Conservation (phyloP, 495 filamentous ascomycete species). For the Podospora fimiseda region DNA sequence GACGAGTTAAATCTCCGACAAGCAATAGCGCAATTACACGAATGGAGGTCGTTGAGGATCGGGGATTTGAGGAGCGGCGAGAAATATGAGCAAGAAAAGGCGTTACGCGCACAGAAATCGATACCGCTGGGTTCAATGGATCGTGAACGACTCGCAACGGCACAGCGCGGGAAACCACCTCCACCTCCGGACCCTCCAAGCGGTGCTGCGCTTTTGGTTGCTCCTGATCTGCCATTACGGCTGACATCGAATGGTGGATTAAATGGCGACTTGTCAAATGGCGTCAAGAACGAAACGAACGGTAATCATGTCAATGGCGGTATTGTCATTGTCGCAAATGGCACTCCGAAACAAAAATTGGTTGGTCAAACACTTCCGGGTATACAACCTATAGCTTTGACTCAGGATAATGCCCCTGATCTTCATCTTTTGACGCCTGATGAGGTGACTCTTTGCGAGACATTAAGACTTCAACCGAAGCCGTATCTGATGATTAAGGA, state of each 20-base stretch:
- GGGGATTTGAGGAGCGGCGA: slow-evolving; percentile 78
- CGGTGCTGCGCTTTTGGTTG: slow-evolving; percentile 64
- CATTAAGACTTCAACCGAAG: slow-evolving; percentile 78
- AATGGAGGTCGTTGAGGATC: slow-evolving; percentile 83
- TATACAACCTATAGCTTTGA: slow-evolving; percentile 60
- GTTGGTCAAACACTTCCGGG: slow-evolving; percentile 44
- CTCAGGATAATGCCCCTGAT: slow-evolving; percentile 72
- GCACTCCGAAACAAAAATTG: slow-evolving; percentile 35
- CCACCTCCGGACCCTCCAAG: slow-evolving; percentile 62
- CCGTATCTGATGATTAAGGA: slow-evolving; percentile 94
- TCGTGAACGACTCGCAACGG: slow-evolving; percentile 61
- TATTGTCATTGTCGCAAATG: slow-evolving; percentile 37
- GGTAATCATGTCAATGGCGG: slow-evolving; percentile 35
- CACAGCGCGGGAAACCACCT: slow-evolving; percentile 51
- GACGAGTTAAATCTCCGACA: slow-evolving; percentile 87
- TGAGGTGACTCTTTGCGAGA: slow-evolving; percentile 78
- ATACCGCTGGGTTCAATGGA: slow-evolving; percentile 73
- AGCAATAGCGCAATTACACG: slow-evolving; percentile 85
- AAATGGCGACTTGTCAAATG: slow-evolving; percentile 8
- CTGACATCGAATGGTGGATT: slow-evolving; percentile 17
- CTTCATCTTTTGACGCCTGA: slow-evolving; percentile 79
- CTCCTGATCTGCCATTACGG: slow-evolving; percentile 65
- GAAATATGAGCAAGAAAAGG: slow-evolving; percentile 92
- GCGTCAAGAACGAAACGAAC: slow-evolving; percentile 27
- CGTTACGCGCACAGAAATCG: slow-evolving; percentile 61